These are phyloP conservation scores for Corchorus olitorius DNA, from an alignment of 345 rosid species.

Conservation along the genomic window DNA sequence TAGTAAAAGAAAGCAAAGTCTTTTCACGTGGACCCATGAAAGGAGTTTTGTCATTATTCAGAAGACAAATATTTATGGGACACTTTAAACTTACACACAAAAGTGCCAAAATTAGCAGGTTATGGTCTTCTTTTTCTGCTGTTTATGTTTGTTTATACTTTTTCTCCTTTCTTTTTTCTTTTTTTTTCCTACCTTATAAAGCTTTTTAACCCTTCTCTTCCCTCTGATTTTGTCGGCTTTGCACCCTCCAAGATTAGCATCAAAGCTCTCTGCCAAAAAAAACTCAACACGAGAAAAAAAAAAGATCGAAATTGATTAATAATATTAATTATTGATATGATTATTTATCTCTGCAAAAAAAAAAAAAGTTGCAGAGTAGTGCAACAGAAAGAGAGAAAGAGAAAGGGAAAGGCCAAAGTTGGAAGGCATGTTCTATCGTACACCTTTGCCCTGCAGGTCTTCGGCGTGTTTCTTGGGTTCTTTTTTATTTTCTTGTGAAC, in stretches of 20 bases:
- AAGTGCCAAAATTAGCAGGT: conserved; percentile 14
- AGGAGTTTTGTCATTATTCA: conserved; percentile 7
- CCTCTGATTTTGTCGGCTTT: conserved; percentile 34
- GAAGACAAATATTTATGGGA: conserved; percentile 4
- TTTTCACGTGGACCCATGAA: conserved; percentile 4
- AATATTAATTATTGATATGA: neutral
- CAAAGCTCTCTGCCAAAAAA: neutral
- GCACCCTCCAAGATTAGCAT: conserved; percentile 30
- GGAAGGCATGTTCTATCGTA: conserved; percentile 15
- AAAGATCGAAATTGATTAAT: neutral
- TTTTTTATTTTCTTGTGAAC: neutral
- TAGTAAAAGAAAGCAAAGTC: neutral
- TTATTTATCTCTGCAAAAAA: neutral
- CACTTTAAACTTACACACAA: neutral
- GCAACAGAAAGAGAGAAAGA: neutral
- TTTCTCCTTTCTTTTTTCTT: neutral
- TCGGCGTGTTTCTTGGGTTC: conserved; percentile 43
- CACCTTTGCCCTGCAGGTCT: conserved; percentile 23
- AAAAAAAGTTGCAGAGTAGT: neutral
- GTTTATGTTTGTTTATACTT: neutral
- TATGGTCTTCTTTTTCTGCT: neutral
- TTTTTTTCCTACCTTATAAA: neutral
- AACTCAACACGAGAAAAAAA: neutral
- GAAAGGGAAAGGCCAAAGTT: neutral
- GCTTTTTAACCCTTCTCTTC: neutral